A percentile compares a stretch with the other conserved stretches of the same genome.
Conservation (phyloP, 2,329 filamentous ascomycete species). For the Thermothelomyces thermophilus region DNA sequence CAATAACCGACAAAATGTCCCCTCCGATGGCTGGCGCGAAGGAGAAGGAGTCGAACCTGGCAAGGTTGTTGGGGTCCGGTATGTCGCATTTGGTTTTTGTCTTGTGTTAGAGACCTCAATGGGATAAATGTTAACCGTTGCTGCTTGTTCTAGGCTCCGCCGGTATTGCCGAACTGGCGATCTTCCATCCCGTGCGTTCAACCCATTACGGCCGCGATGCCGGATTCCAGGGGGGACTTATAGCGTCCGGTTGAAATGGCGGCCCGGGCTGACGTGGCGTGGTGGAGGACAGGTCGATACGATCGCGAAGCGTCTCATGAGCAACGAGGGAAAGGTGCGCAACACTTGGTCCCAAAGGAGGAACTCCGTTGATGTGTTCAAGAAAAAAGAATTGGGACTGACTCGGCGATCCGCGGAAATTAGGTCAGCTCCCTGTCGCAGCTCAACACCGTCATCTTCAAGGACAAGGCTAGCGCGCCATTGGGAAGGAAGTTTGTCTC, state of each 20-base stretch:
- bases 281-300: conserved; percentile 69
- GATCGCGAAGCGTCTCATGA: conserved; percentile 98
- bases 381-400: not conserved
- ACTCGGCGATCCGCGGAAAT: not conserved
- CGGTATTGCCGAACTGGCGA: conserved; percentile 84
- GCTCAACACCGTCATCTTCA: conserved; percentile 91
- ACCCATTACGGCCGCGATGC: not conserved
- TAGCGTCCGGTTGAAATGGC: not conserved
- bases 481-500: conserved; percentile 78
- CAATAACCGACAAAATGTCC: conserved; percentile 50
- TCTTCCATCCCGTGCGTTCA: conserved; percentile 79
- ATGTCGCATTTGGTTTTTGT: conserved; percentile 20
- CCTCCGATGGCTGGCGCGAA: conserved; percentile 42
- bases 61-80: conserved; percentile 90
- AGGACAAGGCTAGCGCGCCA: conserved; percentile 70
- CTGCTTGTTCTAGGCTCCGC: conserved; percentile 60
- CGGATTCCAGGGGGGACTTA: no score
- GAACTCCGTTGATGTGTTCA: not conserved
- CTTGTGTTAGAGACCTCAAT: not conserved
- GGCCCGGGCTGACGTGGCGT: conserved; percentile 10
- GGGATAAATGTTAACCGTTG: not conserved
- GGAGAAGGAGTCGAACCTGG: conserved; percentile 81
- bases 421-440: conserved; percentile 54
- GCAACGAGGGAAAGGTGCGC: conserved; percentile 74
- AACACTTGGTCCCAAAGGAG: no score